A percentile compares a stretch with the other conserved stretches of the same genome.
Conservation (phyloP, 441 rosid species). For the Syzygium syzygioides region DNA sequence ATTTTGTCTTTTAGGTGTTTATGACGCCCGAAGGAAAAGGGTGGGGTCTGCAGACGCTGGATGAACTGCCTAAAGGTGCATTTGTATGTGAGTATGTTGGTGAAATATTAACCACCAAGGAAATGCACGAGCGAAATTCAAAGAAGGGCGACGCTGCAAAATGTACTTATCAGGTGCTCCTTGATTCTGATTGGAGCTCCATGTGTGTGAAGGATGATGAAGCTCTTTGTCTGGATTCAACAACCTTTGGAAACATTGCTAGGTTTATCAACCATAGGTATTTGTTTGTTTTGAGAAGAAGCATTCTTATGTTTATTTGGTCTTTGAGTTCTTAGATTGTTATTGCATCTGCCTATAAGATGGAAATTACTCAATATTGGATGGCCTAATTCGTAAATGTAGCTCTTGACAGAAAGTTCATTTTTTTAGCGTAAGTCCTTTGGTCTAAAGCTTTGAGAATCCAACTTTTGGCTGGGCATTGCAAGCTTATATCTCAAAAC, state of each 20-base stretch:
- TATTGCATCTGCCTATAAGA: not conserved
- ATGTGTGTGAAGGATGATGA: constrained; percentile 40
- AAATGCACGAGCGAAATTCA: constrained; percentile 42
- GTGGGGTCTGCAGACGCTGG: constrained; percentile 88
- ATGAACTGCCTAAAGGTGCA: constrained; percentile 82
- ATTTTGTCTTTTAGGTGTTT: constrained; percentile 50
- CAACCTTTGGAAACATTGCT: constrained; percentile 71
- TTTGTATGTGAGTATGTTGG: constrained; percentile 88
- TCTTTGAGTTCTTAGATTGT: not conserved
- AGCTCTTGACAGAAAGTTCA: not conserved
- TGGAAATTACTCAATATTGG: not conserved
- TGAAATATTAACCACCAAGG: constrained; percentile 68
- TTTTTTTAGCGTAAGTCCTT: not conserved
- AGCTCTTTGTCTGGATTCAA: constrained; percentile 79
- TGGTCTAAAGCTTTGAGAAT: not conserved
- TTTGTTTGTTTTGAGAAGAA: not conserved
- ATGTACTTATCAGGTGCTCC: constrained; percentile 34
- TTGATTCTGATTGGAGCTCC: constrained; percentile 84
- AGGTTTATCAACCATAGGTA: constrained; percentile 96
- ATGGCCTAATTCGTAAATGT: not conserved
- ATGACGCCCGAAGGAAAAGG: constrained; percentile 74
- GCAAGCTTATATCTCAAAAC: not conserved
- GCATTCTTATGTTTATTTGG: not conserved
- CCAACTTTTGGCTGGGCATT: not conserved
- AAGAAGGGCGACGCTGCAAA: constrained; percentile 11